Base-by-base conservation (phyloP, 805 yeast genomes). In the Naumovozyma dairenensis region DNA sequence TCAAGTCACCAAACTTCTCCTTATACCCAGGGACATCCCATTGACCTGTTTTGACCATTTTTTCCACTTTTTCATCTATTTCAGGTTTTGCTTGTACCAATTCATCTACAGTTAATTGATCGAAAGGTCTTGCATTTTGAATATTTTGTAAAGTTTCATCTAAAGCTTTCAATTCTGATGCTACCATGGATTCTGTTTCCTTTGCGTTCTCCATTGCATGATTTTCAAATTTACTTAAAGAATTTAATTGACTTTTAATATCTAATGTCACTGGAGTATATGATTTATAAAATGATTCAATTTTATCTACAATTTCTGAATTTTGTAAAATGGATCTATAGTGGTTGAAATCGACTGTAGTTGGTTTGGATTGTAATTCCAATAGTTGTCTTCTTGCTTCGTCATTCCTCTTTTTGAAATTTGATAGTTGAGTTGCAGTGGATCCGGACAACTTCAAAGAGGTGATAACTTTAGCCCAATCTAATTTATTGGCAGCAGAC, bases 11-110 rank as follows among this genome's bases (percentile, higher is more conserved):
- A 65, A 92, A 92, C 78, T 87, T 92, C 68, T 92, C 97, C 68
- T 82, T 79, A 79, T 92, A 92, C 55, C 96, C 95, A 55, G 97
- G 97, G 51, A 87, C 94, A 59, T 83, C 84, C 93, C 95, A 87
- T 72, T 82, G 82, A 67, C 96, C 95, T 73, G 87, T 80, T 74
- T 80, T 76, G 55, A 92, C 86, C 92, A 89, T 80, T 69, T 85
- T 85, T 56, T 69, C 73, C 51, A 87, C 95, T 81, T 92, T 92
- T 52, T 83, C 87, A 60, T 89, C 95, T 62, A 92, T 80, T 64
- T 92, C 97, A 54, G 98, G 97, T 71, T 92, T 83, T 46, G 96
- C 97, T 71, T 77, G 76, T 55, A 80, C 80, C 49, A 92, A 82
- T 52, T 92, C 98, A 45, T 85, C 96, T 43, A 89, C 87, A 36